Conservation (phyloP, 371 early-diverging fungal genomes). For the Polyrhizophydium stewartii region DNA sequence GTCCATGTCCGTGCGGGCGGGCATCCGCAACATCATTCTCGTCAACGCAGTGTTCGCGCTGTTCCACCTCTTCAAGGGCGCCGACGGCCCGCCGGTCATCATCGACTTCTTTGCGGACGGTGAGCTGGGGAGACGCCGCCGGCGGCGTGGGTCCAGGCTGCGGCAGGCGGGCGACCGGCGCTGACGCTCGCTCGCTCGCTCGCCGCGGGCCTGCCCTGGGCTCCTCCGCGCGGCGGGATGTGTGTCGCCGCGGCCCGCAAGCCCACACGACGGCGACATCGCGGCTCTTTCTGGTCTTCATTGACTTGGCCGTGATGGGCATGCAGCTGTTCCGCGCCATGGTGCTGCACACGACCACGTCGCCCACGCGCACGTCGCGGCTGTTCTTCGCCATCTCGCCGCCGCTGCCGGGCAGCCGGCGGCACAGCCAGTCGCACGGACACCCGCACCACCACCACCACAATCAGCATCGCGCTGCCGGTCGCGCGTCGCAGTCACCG, state of each 20-base stretch:
- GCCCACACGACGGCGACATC: conserved; percentile 4
- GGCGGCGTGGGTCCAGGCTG: too few species aligned
- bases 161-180: too few species aligned
- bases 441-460: too few species aligned
- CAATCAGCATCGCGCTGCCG: too few species aligned
- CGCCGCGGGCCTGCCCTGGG: too few species aligned
- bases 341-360: conserved; percentile 10
- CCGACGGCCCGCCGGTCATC: conserved; percentile 9
- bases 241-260: too few species aligned
- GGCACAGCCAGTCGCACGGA: too few species aligned
- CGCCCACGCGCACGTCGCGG: neutral
- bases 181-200: too few species aligned
- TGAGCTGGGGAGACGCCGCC: conserved; percentile 1
- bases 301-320: conserved; percentile 6
- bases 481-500: too few species aligned
- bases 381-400: neutral
- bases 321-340: conserved; percentile 14
- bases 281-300: conserved; percentile 11
- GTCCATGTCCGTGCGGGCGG: conserved; percentile 14
- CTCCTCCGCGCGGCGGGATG: too few species aligned
- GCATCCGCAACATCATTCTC: conserved; percentile 18
- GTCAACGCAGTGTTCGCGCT: conserved; percentile 14
- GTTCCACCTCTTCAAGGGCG: conserved; percentile 10
- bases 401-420: neutral
- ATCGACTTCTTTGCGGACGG: conserved; percentile 26